phyloP scores from a whole-genome alignment of 306 rosid genomes.

The Oxytropis ochrocephala region DNA sequence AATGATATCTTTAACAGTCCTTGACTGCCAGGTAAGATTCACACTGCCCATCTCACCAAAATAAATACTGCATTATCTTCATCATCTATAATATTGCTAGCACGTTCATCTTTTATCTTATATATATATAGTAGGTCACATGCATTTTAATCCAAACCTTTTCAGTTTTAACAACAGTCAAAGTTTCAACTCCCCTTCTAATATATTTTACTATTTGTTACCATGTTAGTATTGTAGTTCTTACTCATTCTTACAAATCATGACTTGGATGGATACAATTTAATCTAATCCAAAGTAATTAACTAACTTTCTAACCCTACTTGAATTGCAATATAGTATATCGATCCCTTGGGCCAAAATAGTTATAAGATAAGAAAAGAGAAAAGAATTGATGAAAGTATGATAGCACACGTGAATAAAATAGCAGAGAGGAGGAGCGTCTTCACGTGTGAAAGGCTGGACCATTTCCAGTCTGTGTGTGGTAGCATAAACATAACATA shows the following conservation, averaged over 20 bases:
- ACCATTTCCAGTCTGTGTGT: conserved; percentile 46
- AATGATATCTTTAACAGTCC: conserved; percentile 29
- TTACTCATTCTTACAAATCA: too few relatives aligned
- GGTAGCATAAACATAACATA: neutral
- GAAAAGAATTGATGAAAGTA: conserved; percentile 34
- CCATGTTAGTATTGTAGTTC: too few relatives aligned
- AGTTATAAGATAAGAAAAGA: neutral
- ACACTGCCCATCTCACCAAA: conserved; percentile 28
- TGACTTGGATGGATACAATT: too few relatives aligned
- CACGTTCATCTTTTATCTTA: conserved; percentile 19
- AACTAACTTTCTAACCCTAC: too few relatives aligned
- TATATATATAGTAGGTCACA: conserved; percentile 13
- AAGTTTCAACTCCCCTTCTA: neutral
- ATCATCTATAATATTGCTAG: conserved; percentile 2
- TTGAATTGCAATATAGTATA: too few relatives aligned
- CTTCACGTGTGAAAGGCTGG: conserved; percentile 93
- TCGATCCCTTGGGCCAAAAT: conserved; percentile 31
- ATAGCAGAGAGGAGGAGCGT: conserved; percentile 79
- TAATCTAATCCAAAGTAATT: too few relatives aligned
- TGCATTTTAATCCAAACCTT: conserved; percentile 9
- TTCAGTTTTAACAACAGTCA: neutral
- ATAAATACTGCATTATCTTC: conserved; percentile 16
- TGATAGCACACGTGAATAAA: conserved; percentile 81
- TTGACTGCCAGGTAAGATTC: conserved; percentile 34
- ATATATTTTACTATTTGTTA: neutral